These are phyloP conservation scores for Aspergillus olivimuriae DNA, from an alignment of 495 filamentous ascomycete genomes.

Conservation along the genomic window DNA sequence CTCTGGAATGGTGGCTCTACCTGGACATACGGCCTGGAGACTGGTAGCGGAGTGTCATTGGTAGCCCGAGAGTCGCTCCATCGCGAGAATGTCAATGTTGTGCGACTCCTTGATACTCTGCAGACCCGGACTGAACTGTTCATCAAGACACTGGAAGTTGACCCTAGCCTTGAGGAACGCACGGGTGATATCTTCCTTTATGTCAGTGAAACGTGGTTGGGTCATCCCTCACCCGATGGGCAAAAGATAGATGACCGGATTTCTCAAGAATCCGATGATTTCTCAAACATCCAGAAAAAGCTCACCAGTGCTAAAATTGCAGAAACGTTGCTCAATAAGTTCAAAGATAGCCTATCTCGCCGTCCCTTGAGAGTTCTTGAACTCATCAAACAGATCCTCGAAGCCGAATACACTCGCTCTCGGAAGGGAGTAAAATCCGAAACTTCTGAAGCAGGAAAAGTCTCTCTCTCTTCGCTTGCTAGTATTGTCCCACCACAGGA, in stretches of 20 bases:
- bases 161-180: slow-evolving; percentile 47
- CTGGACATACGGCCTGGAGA: slow-evolving; percentile 40
- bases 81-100: slow-evolving; percentile 22
- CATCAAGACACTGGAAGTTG: slow-evolving; percentile 44
- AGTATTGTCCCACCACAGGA: slow-evolving; percentile 25
- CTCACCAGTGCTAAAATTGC: slow-evolving; percentile 58
- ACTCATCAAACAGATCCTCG: slow-evolving; percentile 54
- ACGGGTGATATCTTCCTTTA: slow-evolving; percentile 58
- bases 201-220: slow-evolving; percentile 58
- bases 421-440: slow-evolving; percentile 1
- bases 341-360: slow-evolving; percentile 61
- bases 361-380: slow-evolving; percentile 57
- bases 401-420: slow-evolving; percentile 25
- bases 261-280: slow-evolving; percentile 22
- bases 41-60: slow-evolving; percentile 31
- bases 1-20: slow-evolving; percentile 45
- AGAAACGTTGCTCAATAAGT: slow-evolving; percentile 58
- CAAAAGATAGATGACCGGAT: slow-evolving; percentile 14
- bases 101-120: slow-evolving; percentile 33
- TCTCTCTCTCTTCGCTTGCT: slow-evolving; percentile 34
- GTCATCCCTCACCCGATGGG: slow-evolving; percentile 22
- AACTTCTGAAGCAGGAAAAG: slow-evolving; percentile 10
- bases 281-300: slow-evolving; percentile 35
- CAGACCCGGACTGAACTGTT: slow-evolving; percentile 44
- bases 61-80: slow-evolving; percentile 13